Conservation (phyloP, 768 basidiomycete species). For the Royoungia palumana region DNA sequence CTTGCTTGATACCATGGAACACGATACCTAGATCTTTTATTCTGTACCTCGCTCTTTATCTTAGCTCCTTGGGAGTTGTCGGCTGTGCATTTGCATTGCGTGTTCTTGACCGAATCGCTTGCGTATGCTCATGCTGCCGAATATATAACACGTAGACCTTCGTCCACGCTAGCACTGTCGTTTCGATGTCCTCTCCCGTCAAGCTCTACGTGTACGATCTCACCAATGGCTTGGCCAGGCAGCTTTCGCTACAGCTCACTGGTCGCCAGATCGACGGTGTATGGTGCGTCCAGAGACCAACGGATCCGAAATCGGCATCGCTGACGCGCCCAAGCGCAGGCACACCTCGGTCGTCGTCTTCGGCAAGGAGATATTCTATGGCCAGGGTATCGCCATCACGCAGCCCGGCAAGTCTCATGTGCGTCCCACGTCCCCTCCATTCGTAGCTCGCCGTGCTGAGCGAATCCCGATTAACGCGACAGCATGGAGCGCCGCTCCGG, state of each 20-base stretch:
- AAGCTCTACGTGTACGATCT: conserved; percentile 90
- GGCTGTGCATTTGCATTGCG: no score
- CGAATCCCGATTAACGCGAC: not conserved
- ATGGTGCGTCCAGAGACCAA: conserved; percentile 53
- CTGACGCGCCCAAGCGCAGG: conserved; percentile 42
- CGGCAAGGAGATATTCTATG: conserved; percentile 85
- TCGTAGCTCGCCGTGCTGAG: not conserved
- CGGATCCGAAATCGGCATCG: conserved; percentile 1
- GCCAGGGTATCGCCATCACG: conserved; percentile 75
- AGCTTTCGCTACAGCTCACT: conserved; percentile 75
- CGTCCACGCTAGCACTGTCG: not conserved
- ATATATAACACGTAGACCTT: no score
- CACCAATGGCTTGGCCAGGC: conserved; percentile 78
- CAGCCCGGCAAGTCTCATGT: conserved; percentile 82
- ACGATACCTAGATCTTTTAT: no score
- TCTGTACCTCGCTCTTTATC: not conserved
- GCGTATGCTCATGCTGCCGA: conserved; percentile 8
- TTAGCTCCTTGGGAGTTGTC: conserved; percentile 3
- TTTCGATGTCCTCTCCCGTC: conserved; percentile 41
- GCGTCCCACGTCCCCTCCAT: conserved; percentile 25
- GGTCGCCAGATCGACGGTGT: conserved; percentile 92
- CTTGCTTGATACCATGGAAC: no score
- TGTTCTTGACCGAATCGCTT: conserved; percentile 3
- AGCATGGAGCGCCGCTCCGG: conserved; percentile 77
- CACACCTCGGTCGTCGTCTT: conserved; percentile 92